Percentiles rank a stretch among this genome's conserved stretches.
Conservation (phyloP, 352 stramenopile genomes). For the Pythium rishiriense region DNA sequence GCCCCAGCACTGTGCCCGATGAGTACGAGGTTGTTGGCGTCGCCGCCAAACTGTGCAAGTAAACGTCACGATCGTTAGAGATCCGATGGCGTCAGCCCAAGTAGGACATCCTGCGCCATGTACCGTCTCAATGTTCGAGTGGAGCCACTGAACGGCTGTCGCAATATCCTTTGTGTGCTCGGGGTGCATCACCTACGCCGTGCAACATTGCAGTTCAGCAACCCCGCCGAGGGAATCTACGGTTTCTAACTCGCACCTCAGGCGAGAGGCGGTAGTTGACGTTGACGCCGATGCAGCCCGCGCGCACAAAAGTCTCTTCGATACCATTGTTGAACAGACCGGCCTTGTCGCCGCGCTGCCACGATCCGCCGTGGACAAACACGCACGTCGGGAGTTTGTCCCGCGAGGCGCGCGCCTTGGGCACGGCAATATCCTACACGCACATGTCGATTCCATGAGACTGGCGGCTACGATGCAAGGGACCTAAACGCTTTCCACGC, state of each 20-base stretch:
- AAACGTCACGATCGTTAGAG: no score
- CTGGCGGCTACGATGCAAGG: no score
- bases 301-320: slow-evolving; percentile 53
- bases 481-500: background rate
- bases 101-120: background rate
- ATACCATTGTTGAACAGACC: slow-evolving; percentile 64
- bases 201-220: background rate
- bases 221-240: background rate
- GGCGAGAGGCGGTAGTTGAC: slow-evolving; percentile 85
- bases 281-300: slow-evolving; percentile 58
- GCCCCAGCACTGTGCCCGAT: slow-evolving; percentile 80
- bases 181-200: slow-evolving; percentile 46
- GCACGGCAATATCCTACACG: slow-evolving; percentile 62
- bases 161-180: slow-evolving; percentile 68
- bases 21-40: slow-evolving; percentile 56
- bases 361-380: slow-evolving; percentile 84
- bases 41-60: slow-evolving; percentile 60
- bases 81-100: no score
- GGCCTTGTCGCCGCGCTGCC: slow-evolving; percentile 83
- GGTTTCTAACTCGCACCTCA: slow-evolving; percentile 34
- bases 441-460: no score
- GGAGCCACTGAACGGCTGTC: slow-evolving; percentile 59
- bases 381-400: slow-evolving; percentile 62
- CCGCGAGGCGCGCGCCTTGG: slow-evolving; percentile 28
- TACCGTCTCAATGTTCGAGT: slow-evolving; percentile 71